Evolutionary conservation across 2,329 filamentous ascomycete species (phyloP).

Genomic region (Lizonia empirigonia): DNA sequence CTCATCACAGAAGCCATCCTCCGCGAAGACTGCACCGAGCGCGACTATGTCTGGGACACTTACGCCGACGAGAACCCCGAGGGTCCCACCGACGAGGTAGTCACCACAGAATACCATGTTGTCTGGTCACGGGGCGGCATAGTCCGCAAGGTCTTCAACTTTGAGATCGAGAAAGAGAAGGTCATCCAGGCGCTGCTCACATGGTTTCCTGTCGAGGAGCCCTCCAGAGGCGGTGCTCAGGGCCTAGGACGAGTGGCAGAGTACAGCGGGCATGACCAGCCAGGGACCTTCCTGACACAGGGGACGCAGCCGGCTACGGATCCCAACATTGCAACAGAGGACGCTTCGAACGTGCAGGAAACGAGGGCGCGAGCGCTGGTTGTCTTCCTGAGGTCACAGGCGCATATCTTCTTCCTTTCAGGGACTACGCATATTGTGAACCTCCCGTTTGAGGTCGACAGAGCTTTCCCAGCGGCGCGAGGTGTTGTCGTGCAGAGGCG

Average conservation of each 20-base stretch:
- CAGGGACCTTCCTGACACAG: slow-evolving; percentile 37
- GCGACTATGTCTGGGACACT: slow-evolving; percentile 78
- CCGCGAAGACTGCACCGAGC: slow-evolving; percentile 66
- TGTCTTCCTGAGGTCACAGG: slow-evolving; percentile 89
- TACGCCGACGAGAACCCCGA: slow-evolving; percentile 54
- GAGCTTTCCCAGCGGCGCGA: slow-evolving; percentile 78
- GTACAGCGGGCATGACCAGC: slow-evolving; percentile 19
- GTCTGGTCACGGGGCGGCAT: slow-evolving; percentile 88
- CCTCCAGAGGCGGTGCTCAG: slow-evolving; percentile 17
- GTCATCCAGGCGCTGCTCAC: slow-evolving; percentile 87
- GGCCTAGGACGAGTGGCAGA: slow-evolving; percentile 16
- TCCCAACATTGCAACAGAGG: slow-evolving; percentile 27
- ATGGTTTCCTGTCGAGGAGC: slow-evolving; percentile 67
- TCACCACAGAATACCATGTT: slow-evolving; percentile 75
- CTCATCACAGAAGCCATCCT: slow-evolving; percentile 81
- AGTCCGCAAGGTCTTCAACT: slow-evolving; percentile 83
- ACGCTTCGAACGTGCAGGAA: slow-evolving; percentile 28
- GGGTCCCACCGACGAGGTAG: slow-evolving; percentile 73
- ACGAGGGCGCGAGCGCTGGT: slow-evolving; percentile 68
- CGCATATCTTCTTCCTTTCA: slow-evolving; percentile 88
- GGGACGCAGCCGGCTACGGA: slow-evolving; percentile 43
- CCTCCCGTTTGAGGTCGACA: slow-evolving; percentile 92
- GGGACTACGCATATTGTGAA: slow-evolving; percentile 89
- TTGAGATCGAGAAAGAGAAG: slow-evolving; percentile 83
- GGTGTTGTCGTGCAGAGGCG: slow-evolving; percentile 89